Percentiles rank a stretch among this genome's conserved stretches.
phyloP scores from a whole-genome alignment of 1,284 basidiomycete genomes.

The Ganoderma sinense region DNA sequence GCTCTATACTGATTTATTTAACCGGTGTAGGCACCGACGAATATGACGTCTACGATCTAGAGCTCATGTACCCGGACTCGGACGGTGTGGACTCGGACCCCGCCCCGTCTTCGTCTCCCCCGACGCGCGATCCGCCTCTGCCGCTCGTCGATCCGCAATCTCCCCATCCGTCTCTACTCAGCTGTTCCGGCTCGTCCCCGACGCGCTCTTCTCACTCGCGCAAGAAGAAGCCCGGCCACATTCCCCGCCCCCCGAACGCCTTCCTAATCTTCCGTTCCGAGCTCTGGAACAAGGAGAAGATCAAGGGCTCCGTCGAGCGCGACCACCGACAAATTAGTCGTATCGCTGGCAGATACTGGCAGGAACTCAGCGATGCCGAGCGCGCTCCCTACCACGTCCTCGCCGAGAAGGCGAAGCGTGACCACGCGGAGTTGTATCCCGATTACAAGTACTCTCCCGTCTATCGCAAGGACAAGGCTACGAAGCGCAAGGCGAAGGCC shows the following conservation, averaged over 20 bases:
- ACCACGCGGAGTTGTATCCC: conserved; percentile 58
- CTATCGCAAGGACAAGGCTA: conserved; percentile 37
- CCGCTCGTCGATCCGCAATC: conserved; percentile 16
- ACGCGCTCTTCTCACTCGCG: conserved; percentile 48
- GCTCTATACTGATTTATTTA: conserved; percentile 14
- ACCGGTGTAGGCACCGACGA: conserved; percentile 25
- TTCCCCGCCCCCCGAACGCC: conserved; percentile 83
- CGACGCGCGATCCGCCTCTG: background rate
- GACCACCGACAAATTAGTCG: conserved; percentile 62
- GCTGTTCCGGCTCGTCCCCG: background rate
- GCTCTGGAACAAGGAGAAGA: conserved; percentile 60
- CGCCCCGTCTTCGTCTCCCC: conserved; percentile 12
- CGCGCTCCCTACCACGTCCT: conserved; percentile 48
- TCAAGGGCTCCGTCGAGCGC: conserved; percentile 44
- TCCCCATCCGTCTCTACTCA: conserved; percentile 1
- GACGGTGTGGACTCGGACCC: background rate
- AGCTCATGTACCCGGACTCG: conserved; percentile 24
- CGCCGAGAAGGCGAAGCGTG: conserved; percentile 56
- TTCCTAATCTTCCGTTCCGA: conserved; percentile 86
- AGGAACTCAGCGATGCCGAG: conserved; percentile 43
- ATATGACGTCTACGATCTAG: conserved; percentile 26
- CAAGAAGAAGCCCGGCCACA: conserved; percentile 51
- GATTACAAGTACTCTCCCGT: conserved; percentile 63
- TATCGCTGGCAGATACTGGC: conserved; percentile 56
- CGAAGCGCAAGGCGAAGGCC: conserved; percentile 43